These are phyloP conservation scores for Allomyces arbusculus DNA, from an alignment of 192 early-diverging fungal species.

Conservation along the genomic window DNA sequence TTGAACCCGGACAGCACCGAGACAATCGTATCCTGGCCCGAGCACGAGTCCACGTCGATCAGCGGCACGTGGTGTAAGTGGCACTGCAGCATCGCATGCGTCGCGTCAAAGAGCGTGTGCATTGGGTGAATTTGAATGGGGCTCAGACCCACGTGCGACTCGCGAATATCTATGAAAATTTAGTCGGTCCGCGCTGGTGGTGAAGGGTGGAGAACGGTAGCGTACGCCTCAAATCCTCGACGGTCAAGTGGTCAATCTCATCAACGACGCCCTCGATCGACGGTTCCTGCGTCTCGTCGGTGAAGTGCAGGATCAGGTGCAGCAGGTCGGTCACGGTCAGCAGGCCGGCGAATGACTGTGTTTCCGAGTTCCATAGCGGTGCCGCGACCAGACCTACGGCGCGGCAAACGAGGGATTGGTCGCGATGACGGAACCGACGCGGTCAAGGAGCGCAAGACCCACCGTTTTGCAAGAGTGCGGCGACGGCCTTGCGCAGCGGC, in stretches of 20 bases:
- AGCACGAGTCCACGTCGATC: slow-evolving; percentile 57
- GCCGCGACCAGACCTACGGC: slow-evolving; percentile 71
- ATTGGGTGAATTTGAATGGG: slow-evolving; percentile 65
- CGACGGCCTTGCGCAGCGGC: slow-evolving; percentile 76
- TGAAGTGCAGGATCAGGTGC: slow-evolving; percentile 70
- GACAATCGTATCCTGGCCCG: slow-evolving; percentile 63
- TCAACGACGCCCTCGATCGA: slow-evolving; percentile 52
- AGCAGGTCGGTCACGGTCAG: slow-evolving; percentile 91
- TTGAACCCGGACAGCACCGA: slow-evolving; percentile 76
- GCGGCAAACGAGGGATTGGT: neutral
- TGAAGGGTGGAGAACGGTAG: too few species aligned
- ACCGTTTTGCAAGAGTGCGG: slow-evolving; percentile 87
- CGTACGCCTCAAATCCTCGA: too few species aligned
- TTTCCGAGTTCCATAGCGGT: slow-evolving; percentile 66
- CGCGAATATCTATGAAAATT: too few species aligned
- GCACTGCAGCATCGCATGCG: slow-evolving; percentile 52
- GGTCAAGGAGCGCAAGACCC: slow-evolving; percentile 5
- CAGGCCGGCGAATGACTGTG: slow-evolving; percentile 77
- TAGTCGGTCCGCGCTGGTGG: too few species aligned
- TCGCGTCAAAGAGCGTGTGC: slow-evolving; percentile 68
- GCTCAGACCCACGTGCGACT: neutral
- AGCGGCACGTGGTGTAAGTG: slow-evolving; percentile 75
- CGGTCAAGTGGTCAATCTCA: slow-evolving; percentile 47
- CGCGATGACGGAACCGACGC: neutral
- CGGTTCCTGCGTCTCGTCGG: slow-evolving; percentile 53